phyloP scores from a whole-genome alignment of 805 yeast species.

The Ogataea populi-albae region DNA sequence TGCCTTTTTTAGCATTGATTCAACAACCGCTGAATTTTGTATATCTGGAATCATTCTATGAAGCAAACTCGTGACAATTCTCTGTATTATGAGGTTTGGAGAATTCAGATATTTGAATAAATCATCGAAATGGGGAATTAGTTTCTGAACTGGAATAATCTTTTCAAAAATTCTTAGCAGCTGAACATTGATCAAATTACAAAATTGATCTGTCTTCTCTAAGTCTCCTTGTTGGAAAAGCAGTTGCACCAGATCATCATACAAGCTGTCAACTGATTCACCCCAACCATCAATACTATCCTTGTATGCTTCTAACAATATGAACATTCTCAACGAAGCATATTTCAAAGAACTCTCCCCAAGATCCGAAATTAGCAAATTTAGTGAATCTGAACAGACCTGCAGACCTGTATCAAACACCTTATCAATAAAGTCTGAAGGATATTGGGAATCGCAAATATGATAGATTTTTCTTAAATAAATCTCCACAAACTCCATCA shows the following conservation, averaged over 20 bases:
- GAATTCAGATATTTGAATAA: conserved; percentile 35
- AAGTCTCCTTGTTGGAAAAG: conserved; percentile 22
- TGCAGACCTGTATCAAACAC: conserved; percentile 37
- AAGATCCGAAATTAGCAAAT: conserved; percentile 31
- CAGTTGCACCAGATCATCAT: conserved; percentile 44
- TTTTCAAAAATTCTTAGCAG: conserved; percentile 21
- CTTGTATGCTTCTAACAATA: conserved; percentile 28
- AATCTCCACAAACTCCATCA: conserved; percentile 41
- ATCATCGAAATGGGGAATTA: conserved; percentile 33
- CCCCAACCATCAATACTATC: conserved; percentile 33
- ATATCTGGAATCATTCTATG: conserved; percentile 37
- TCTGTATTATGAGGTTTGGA: conserved; percentile 37
- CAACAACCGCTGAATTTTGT: conserved; percentile 63
- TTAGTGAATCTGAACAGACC: conserved; percentile 44
- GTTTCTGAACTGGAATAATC: conserved; percentile 29
- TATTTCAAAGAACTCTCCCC: conserved; percentile 41
- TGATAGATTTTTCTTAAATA: conserved; percentile 31
- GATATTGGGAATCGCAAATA: conserved; percentile 29
- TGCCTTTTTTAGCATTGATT: conserved; percentile 48
- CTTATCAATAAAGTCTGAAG: conserved; percentile 27
- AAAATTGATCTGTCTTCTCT: conserved; percentile 30
- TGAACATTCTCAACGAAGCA: conserved; percentile 43
- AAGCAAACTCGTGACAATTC: conserved; percentile 42
- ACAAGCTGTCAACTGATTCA: conserved; percentile 36
- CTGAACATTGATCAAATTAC: conserved; percentile 35